Percentiles rank a stretch among this genome's conserved stretches.
These are phyloP conservation scores for Lentinula edodes DNA, from an alignment of 768 basidiomycete genomes.

Conservation along the genomic window DNA sequence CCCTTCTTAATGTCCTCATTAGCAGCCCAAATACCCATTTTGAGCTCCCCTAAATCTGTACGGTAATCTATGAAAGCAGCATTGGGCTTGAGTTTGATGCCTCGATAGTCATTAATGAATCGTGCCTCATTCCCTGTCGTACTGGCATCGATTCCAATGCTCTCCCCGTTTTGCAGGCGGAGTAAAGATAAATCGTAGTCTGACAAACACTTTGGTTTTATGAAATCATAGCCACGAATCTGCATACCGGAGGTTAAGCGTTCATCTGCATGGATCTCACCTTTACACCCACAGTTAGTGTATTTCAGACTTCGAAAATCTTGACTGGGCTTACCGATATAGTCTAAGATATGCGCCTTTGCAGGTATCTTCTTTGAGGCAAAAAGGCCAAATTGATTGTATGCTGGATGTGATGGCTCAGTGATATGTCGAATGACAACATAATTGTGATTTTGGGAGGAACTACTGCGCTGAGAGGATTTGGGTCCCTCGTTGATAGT, in stretches of 20 bases:
- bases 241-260: slow-evolving; percentile 48
- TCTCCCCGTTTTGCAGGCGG: slow-evolving; percentile 49
- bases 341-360: slow-evolving; percentile 68
- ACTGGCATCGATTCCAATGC: slow-evolving; percentile 75
- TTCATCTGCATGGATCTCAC: slow-evolving; percentile 78
- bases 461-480: slow-evolving; percentile 7
- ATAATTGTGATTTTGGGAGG: slow-evolving; percentile 17
- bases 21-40: slow-evolving; percentile 74
- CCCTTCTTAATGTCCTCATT: slow-evolving; percentile 62
- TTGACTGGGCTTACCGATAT: slow-evolving; percentile 32
- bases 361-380: slow-evolving; percentile 65
- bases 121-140: slow-evolving; percentile 79
- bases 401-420: slow-evolving; percentile 62
- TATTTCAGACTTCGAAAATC: not conserved
- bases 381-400: slow-evolving; percentile 78
- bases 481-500: slow-evolving; percentile 22
- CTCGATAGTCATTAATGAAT: slow-evolving; percentile 90
- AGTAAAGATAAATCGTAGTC: slow-evolving; percentile 84
- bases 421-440: slow-evolving; percentile 57
- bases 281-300: slow-evolving; percentile 22
- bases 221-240: not conserved
- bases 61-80: slow-evolving; percentile 60
- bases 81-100: slow-evolving; percentile 64
- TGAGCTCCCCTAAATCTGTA: slow-evolving; percentile 50
- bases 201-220: not conserved